A percentile compares a stretch with the other conserved stretches of the same genome.
These are phyloP conservation scores for Earliella scabrosa DNA, from an alignment of 1,284 basidiomycete species.

Conservation along the genomic window DNA sequence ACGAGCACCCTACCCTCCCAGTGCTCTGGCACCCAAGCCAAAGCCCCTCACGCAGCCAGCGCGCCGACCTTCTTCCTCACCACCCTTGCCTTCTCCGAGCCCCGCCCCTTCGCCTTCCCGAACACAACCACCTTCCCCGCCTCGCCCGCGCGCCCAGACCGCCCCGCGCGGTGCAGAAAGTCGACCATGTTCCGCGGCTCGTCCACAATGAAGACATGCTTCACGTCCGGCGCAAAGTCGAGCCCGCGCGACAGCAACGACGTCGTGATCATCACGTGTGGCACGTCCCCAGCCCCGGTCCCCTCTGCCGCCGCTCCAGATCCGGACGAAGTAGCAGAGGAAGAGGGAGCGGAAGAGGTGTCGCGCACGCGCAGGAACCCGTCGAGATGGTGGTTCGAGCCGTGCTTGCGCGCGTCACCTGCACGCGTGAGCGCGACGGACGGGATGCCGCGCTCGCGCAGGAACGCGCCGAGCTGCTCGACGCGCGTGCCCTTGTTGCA, in stretches of 20 bases:
- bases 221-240: conserved; percentile 80
- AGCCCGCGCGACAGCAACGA: conserved; percentile 90
- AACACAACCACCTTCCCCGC: conserved; percentile 73
- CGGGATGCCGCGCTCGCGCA: conserved; percentile 64
- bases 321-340: too few relatives aligned
- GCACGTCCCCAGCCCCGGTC: too few relatives aligned
- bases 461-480: conserved; percentile 55
- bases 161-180: conserved; percentile 88
- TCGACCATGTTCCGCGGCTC: conserved; percentile 87
- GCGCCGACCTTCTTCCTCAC: conserved; percentile 50
- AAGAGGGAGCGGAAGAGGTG: neutral
- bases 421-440: conserved; percentile 67
- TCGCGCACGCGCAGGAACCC: conserved; percentile 60
- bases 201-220: conserved; percentile 84
- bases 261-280: conserved; percentile 84
- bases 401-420: conserved; percentile 58
- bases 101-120: conserved; percentile 57
- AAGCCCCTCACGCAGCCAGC: conserved; percentile 18
- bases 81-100: conserved; percentile 49
- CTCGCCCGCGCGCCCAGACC: conserved; percentile 74
- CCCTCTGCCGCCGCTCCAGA: too few relatives aligned
- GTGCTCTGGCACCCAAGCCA: neutral
- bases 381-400: conserved; percentile 75
- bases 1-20: neutral
- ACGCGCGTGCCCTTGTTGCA: conserved; percentile 79